phyloP scores from a whole-genome alignment of 225 moss, liverwort and hornwort species.

The Rhytidiadelphus loreus region DNA sequence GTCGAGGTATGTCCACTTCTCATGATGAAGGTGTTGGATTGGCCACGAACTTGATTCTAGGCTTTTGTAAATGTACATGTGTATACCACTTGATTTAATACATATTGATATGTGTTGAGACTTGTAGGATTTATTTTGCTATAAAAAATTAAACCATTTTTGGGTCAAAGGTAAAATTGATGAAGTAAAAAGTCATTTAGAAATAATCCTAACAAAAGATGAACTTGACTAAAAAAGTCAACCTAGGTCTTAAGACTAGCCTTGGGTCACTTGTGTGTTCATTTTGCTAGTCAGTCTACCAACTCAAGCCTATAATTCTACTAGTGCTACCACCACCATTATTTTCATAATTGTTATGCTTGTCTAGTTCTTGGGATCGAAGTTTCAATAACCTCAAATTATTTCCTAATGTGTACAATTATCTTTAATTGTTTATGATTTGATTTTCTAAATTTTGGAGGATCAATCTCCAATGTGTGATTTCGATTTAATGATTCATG shows the following conservation, averaged over 20 bases:
- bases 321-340: neutral
- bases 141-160: too few relatives aligned
- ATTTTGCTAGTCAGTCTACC: neutral
- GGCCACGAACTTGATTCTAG: accelerated
- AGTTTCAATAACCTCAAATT: neutral
- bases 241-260: neutral
- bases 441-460: neutral
- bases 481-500: neutral
- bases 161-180: too few relatives aligned
- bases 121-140: too few relatives aligned
- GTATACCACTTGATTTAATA: too few relatives aligned
- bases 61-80: too few relatives aligned
- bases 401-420: neutral
- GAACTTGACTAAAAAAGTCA: too few relatives aligned
- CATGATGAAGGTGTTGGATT: accelerated
- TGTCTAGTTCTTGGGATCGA: neutral
- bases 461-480: neutral
- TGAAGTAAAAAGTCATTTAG: too few relatives aligned
- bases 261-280: neutral
- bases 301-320: neutral
- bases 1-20: neutral
- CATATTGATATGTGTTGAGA: too few relatives aligned
- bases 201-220: too few relatives aligned
- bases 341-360: too few relatives aligned
- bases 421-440: neutral